Conservation (phyloP, 495 filamentous ascomycete genomes). For the Penicillium simplicissimum region DNA sequence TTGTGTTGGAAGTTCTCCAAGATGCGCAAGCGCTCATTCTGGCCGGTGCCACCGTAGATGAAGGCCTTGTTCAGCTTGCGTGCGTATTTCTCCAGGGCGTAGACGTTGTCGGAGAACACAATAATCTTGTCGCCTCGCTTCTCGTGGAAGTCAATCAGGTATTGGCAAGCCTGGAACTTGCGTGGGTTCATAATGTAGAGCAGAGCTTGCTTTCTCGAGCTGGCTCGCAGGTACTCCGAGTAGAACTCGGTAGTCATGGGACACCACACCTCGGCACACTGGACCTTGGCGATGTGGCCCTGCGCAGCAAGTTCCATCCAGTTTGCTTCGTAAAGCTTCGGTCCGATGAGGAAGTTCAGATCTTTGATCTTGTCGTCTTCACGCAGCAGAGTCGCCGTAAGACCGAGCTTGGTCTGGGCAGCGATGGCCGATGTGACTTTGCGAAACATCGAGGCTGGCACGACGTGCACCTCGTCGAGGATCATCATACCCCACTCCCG, state of each 20-base stretch:
- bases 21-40: constrained; percentile 84
- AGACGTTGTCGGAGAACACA: constrained; percentile 98
- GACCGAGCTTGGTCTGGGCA: constrained; percentile 92
- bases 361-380: constrained; percentile 98
- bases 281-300: constrained; percentile 95
- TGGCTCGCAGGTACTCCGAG: constrained; percentile 81
- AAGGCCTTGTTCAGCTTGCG: constrained; percentile 82
- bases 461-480: constrained; percentile 97
- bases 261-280: constrained; percentile 99
- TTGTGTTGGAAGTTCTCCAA: constrained; percentile 98
- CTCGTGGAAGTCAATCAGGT: constrained; percentile 97
- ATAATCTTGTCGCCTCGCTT: constrained; percentile 96
- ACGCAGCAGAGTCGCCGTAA: constrained; percentile 91
- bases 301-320: constrained; percentile 99
- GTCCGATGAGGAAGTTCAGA: constrained; percentile 96
- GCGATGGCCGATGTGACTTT: constrained; percentile 89
- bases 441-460: constrained; percentile 92
- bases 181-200: constrained; percentile 97
- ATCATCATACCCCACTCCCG: constrained; percentile 99
- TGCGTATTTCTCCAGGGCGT: constrained; percentile 84
- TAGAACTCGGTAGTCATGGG: constrained; percentile 99
- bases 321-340: constrained; percentile 97
- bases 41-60: constrained; percentile 89
- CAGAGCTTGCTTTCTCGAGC: constrained; percentile 66
- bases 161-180: constrained; percentile 96